Base-by-base conservation (phyloP, 1,284 basidiomycete species). In the Chondrostereum purpureum region DNA sequence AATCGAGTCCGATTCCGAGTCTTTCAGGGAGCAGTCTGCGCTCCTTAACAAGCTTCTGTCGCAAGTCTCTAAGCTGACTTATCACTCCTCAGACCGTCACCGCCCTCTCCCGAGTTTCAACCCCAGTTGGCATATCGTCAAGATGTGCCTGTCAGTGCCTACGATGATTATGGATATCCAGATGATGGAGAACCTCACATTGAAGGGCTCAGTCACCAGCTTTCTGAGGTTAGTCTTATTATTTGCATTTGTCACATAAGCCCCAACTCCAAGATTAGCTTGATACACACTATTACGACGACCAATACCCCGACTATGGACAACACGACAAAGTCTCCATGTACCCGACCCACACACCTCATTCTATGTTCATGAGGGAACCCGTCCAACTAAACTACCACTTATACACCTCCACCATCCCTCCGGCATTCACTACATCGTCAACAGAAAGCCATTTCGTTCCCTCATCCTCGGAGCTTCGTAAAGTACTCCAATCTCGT, bases 371-470 rank as follows among this genome's bases (percentile, higher is more conserved):
- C 56, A 62, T 78, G 43, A 76, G 75, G 5, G 84, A 88, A 58
- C 82, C 84, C 16, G 87, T 23, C 8, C 58, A 92, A 84, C 77
- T 96, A 40, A 83, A 96, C 59, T 92, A 98, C 60, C 92, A 97
- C 57, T 77, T 97, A 21, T 98, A 97, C 67, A 86, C 89, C 2
- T 69, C 68, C 5, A 68, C 74, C 18, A 71, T 78, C 33, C 75
- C 80, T 0, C 65, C 75, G 13, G 60, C 69, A 19, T 70, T 82
- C 48, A 58, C 73, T 63, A 57, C 82, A 65, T 57, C 83, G 62
- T 54, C 91, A 81, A 68, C 78, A 82, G 61, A 65, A 47, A 64
- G 56, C 31, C 70, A 73, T 46, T 73, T 73, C 45, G 55, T 73
- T 3, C 69, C 67, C 1, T 52, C 69, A 48, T 84, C 92, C 0